Evolutionary conservation across 2,329 filamentous ascomycete species (phyloP).

Genomic region (Pseudopyricularia cyperi): DNA sequence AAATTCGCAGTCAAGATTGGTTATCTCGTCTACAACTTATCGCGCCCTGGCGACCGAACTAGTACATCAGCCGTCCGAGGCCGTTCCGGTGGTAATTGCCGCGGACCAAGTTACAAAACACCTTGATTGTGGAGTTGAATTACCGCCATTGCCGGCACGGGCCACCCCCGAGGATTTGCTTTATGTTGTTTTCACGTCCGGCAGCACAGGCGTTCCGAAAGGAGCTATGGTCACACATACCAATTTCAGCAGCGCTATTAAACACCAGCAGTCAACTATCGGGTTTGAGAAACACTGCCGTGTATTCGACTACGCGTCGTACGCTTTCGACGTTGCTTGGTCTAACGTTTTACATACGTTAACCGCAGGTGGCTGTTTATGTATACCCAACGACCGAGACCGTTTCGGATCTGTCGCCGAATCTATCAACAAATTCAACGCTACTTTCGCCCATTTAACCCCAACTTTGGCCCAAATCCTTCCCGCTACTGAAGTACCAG

Average conservation of each 20-base stretch:
- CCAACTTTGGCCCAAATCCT: too few species aligned
- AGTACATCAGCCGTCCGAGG: too few species aligned
- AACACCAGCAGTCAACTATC: not conserved
- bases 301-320: constrained; percentile 21
- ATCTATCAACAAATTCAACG: constrained; percentile 40
- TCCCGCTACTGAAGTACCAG: too few species aligned
- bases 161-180: constrained; percentile 20
- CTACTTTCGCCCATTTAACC: constrained; percentile 43
- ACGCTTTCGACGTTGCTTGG: constrained; percentile 30
- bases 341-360: constrained; percentile 24
- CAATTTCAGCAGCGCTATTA: constrained; percentile 54
- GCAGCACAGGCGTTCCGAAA: constrained; percentile 45
- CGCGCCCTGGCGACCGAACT: not conserved
- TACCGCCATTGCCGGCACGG: not conserved
- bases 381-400: not conserved
- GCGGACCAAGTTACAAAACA: too few species aligned
- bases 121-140: too few species aligned
- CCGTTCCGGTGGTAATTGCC: not conserved
- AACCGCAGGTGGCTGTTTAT: not conserved
- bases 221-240: constrained; percentile 43
- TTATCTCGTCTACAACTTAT: not conserved
- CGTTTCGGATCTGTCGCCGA: not conserved
- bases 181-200: constrained; percentile 42
- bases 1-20: not conserved
- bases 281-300: not conserved